Conservation (phyloP, 116 monocot species). For the Posidonia oceanica region DNA sequence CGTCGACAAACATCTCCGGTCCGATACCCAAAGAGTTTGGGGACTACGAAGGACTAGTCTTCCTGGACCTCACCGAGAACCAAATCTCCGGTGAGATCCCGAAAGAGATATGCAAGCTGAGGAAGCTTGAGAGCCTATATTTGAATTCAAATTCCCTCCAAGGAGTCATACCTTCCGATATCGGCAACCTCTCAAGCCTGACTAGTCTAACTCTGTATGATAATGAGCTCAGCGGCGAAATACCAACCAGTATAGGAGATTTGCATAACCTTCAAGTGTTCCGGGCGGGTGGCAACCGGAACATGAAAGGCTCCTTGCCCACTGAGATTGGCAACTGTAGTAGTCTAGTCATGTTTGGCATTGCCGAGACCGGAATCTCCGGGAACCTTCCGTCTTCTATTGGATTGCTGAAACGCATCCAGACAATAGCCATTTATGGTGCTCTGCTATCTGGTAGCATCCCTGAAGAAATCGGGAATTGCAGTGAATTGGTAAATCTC, state of each 20-base stretch:
- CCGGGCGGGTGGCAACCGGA: conserved; percentile 77
- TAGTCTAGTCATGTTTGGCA: conserved; percentile 51
- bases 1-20: conserved; percentile 76
- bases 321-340: conserved; percentile 80
- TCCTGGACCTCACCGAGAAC: conserved; percentile 68
- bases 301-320: conserved; percentile 54
- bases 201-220: conserved; percentile 56
- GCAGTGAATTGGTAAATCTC: conserved; percentile 50
- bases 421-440: conserved; percentile 82
- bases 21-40: conserved; percentile 54
- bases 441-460: conserved; percentile 65
- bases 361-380: conserved; percentile 77
- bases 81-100: conserved; percentile 75
- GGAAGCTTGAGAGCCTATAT: conserved; percentile 37
- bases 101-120: conserved; percentile 45
- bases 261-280: conserved; percentile 54
- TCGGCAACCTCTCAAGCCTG: conserved; percentile 61
- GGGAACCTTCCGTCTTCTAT: conserved; percentile 54
- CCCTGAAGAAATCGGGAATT: conserved; percentile 68
- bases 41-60: conserved; percentile 26
- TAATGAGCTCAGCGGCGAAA: conserved; percentile 52
- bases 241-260: conserved; percentile 54
- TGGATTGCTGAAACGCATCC: conserved; percentile 44
- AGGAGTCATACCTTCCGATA: conserved; percentile 49
- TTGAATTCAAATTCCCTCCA: conserved; percentile 63